Evolutionary conservation across 169 alveolate genomes (phyloP), one percentile per base, ranked within the genome.

Genomic region (Plasmodium yoelii): DNA sequence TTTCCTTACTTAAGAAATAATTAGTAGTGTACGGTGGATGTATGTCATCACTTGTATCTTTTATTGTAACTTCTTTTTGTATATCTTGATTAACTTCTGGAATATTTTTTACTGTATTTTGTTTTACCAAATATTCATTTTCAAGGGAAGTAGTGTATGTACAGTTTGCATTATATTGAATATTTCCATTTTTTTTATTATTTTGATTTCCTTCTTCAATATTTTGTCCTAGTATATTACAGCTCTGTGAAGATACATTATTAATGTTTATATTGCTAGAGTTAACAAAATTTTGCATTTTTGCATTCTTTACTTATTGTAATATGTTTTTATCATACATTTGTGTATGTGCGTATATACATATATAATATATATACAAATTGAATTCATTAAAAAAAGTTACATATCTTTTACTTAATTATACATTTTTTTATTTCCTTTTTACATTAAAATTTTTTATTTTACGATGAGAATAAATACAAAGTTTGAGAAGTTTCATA

Each of bases 221-320:
- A 59, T 18, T 74, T 24, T 59, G 73, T 63, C 34, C 7, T 53
- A 26, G 28, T 39, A 15, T 44, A 60, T 26, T 75, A 63, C 22
- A 49, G 28, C 34, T 80, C 19, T 53, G 67, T 15, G 72, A 80
- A 80, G 15, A 65, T 80, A n/a, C 65, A 80, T 67, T 42, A 47
- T n/a, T 61, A 55, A 24, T 49, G 10, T 12, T 22, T 67, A 22
- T 63, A 24, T 15, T 77, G 19, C 65, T 39, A 56, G 68, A 39
- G 68, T 77, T 56, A 49, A 64, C 77, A 57, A 44, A 47, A 56
- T 57, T 80, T 80, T 80, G 84, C 90, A 80, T 80, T 42, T 71
- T 80, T 39, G 55, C 55, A 26, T 61, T 61, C 3, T 61, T 61
- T 61, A n/a, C 34, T 73, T 73, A 24, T 53, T 53, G 65, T 12